Conservation (phyloP, 2,329 filamentous ascomycete species). For the Aspergillus phoenicis region DNA sequence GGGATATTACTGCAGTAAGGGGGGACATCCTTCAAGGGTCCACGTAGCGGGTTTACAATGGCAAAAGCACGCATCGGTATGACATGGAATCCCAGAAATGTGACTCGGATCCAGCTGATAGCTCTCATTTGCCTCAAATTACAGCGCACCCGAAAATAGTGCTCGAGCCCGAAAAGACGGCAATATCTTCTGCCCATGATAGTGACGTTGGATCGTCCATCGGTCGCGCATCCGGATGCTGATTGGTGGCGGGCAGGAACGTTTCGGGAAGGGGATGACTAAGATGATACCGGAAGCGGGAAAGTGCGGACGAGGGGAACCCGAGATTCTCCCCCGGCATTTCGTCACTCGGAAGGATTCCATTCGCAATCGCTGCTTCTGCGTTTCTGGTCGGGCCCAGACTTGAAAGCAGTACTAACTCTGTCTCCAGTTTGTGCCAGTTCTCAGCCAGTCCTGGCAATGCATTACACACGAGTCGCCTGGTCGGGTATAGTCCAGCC, state of each 20-base stretch:
- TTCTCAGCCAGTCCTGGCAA: background rate
- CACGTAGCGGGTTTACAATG: background rate
- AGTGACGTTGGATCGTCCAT: slow-evolving; percentile 27
- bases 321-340: slow-evolving; percentile 19
- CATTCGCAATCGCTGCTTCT: background rate
- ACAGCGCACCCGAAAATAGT: slow-evolving; percentile 10
- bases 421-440: background rate
- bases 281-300: slow-evolving; percentile 13
- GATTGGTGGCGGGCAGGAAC: slow-evolving; percentile 29
- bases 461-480: background rate
- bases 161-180: slow-evolving; percentile 27
- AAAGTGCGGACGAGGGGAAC: slow-evolving; percentile 14
- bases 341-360: slow-evolving; percentile 23
- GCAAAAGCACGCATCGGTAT: background rate
- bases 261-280: slow-evolving; percentile 24
- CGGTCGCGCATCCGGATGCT: slow-evolving; percentile 14
- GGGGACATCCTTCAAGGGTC: too few relatives aligned
- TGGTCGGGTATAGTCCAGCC: slow-evolving; percentile 8
- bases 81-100: background rate
- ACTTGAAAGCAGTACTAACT: background rate
- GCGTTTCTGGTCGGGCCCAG: background rate
- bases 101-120: background rate
- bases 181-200: slow-evolving; percentile 37
- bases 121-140: background rate
- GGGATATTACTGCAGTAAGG: background rate